These are phyloP conservation scores for Sordaria brevicollis DNA, from an alignment of 495 filamentous ascomycete species.

Conservation along the genomic window DNA sequence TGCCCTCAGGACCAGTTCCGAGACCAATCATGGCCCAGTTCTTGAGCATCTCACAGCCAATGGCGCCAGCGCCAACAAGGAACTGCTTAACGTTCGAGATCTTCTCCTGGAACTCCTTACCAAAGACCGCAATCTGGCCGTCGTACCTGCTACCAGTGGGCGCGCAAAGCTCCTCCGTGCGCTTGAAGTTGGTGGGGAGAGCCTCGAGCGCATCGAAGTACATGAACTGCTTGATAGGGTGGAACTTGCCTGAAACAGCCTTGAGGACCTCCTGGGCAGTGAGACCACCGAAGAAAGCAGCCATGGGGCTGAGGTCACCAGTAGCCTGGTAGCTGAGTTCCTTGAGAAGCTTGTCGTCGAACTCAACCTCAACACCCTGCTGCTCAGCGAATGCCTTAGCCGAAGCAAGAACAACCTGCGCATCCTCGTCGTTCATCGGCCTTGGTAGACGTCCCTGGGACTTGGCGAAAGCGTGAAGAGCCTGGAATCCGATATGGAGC, in stretches of 20 bases:
- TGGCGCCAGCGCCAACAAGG: constrained; percentile 92
- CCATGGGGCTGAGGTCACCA: constrained; percentile 84
- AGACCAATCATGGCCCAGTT: constrained; percentile 99
- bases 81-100: constrained; percentile 81
- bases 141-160: constrained; percentile 80
- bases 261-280: constrained; percentile 95
- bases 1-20: constrained; percentile 76
- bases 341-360: constrained; percentile 85
- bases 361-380: constrained; percentile 61
- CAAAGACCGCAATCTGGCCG: constrained; percentile 95
- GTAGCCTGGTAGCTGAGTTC: constrained; percentile 95
- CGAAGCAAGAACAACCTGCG: constrained; percentile 60
- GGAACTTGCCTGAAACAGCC: constrained; percentile 94
- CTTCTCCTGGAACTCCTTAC: constrained; percentile 88
- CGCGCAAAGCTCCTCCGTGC: constrained; percentile 80
- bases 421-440: constrained; percentile 77
- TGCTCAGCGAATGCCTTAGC: constrained; percentile 60
- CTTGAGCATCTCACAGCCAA: constrained; percentile 98
- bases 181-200: constrained; percentile 58
- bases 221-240: constrained; percentile 82
- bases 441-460: constrained; percentile 63
- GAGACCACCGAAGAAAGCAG: constrained; percentile 90
- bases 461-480: constrained; percentile 73
- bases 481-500: constrained; percentile 87
- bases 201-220: constrained; percentile 98